Evolutionary conservation across 2,329 filamentous ascomycete species (phyloP).

Genomic region (Zymoseptoria passerinii): DNA sequence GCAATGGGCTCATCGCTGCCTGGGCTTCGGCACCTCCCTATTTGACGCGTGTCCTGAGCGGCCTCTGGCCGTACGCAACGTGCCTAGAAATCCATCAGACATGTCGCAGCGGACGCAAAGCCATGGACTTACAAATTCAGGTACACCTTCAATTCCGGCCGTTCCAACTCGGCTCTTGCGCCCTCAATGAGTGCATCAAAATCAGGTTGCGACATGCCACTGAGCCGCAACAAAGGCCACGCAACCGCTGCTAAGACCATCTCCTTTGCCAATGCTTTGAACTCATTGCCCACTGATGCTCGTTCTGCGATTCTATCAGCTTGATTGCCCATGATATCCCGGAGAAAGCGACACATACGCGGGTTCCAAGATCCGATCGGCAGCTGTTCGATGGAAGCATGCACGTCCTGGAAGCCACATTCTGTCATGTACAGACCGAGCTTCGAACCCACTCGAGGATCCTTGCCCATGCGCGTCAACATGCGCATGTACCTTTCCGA

Average conservation of each 20-base stretch:
- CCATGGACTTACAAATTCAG: slow-evolving; percentile 12
- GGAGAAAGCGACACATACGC: slow-evolving; percentile 2
- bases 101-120: not conserved
- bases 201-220: slow-evolving; percentile 6
- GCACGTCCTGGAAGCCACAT: slow-evolving; percentile 16
- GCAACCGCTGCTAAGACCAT: slow-evolving; percentile 13
- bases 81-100: not conserved
- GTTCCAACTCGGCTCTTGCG: slow-evolving; percentile 11
- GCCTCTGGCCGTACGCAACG: not conserved
- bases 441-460: slow-evolving; percentile 16
- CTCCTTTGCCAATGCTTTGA: slow-evolving; percentile 6
- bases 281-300: slow-evolving; percentile 2
- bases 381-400: not conserved
- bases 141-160: slow-evolving; percentile 12
- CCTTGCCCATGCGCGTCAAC: slow-evolving; percentile 15
- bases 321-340: not conserved
- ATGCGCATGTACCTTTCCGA: slow-evolving; percentile 17
- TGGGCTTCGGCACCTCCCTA: not conserved
- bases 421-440: slow-evolving; percentile 13
- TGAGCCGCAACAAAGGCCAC: slow-evolving; percentile 12
- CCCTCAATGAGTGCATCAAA: slow-evolving; percentile 14
- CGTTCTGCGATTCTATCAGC: not conserved
- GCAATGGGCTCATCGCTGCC: not conserved
- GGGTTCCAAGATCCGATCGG: slow-evolving; percentile 10
- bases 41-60: not conserved